Evolutionary conservation across 768 basidiomycete species (phyloP), one percentile per base, ranked within the genome.

Genomic region (Mycena vulgaris): DNA sequence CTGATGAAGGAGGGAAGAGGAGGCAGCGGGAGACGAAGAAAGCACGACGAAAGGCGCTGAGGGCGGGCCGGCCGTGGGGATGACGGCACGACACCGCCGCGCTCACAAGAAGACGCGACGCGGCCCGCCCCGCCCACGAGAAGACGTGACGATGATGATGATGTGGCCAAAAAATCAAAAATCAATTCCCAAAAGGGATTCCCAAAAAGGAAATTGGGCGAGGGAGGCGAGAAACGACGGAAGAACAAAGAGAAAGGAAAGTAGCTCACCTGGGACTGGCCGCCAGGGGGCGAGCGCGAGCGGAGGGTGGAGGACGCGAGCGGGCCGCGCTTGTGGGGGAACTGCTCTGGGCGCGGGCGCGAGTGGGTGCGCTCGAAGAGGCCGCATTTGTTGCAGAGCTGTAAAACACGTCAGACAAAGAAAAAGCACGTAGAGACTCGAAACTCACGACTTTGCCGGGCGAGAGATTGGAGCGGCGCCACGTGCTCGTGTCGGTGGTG

Each of bases 311-410:
- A 80, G 5, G 84, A 77, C 13, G 91, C 88, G 37, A 93, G 82
- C 0, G 92, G 91, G 0, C 92, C 92, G 42, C 93, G 87, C 74
- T 92, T 92, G 82, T 93, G 93, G 6, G 93, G 93, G 78, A 94
- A 94, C 74, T 93, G 93, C 71, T 93, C 92, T 0, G 93, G 93
- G 47, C 93, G 84, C 13, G 93, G 90, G 19, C 92, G 88, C 17
- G 92, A 92, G 79, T 94, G 93, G 0, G 93, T 94, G 48, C 93
- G 88, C 79, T 94, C 93, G 71, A 94, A 94, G n/a, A n/a, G n/a
- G n/a, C n/a, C n/a, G n/a, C n/a, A n/a, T 77, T 94, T 94, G 84
- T 89, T 89, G 78, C 88, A 89, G 28, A 89, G 81, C 86, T 88
- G 49, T 28, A 49, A 21, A 49, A 23, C 31, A 30, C 45, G 11